Evolutionary conservation across 225 moss, liverwort and hornwort genomes (phyloP).

Genomic region (Antitrichia curtipendula): DNA sequence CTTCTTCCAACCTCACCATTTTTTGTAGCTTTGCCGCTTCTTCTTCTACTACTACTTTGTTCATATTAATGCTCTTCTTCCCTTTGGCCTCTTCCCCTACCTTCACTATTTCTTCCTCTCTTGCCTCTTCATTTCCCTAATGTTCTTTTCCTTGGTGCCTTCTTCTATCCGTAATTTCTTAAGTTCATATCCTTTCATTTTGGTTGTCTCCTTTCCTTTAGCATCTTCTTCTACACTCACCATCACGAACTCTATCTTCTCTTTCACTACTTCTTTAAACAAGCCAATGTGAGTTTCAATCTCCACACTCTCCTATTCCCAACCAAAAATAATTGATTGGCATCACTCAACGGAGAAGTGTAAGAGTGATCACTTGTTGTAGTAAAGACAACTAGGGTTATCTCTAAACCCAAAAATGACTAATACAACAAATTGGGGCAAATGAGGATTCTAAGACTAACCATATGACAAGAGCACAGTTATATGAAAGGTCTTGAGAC

Average conservation of each 20-base stretch:
- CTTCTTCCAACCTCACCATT: neutral
- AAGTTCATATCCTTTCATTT: neutral
- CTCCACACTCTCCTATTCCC: neutral
- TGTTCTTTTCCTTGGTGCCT: neutral
- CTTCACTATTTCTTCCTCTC: neutral
- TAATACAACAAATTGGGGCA: neutral
- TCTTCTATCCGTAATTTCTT: neutral
- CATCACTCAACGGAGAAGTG: neutral
- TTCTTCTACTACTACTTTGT: rapidly evolving
- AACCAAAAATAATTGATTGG: neutral
- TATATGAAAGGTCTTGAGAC: neutral
- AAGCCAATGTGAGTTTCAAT: neutral
- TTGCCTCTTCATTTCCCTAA: neutral
- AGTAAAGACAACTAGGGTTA: neutral
- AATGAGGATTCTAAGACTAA: neutral
- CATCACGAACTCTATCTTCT: neutral
- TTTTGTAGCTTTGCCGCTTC: rapidly evolving
- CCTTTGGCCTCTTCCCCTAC: rapidly evolving
- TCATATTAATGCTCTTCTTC: rapidly evolving
- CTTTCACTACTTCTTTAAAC: rapidly evolving
- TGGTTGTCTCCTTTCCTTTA: rapidly evolving
- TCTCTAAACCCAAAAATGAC: too few species aligned
- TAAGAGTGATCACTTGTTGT: rapidly evolving
- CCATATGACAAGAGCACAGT: rapidly evolving
- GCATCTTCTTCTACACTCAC: rapidly evolving